These are phyloP conservation scores for Aspergillus nanangensis DNA, from an alignment of 495 filamentous ascomycete genomes.

Conservation along the genomic window DNA sequence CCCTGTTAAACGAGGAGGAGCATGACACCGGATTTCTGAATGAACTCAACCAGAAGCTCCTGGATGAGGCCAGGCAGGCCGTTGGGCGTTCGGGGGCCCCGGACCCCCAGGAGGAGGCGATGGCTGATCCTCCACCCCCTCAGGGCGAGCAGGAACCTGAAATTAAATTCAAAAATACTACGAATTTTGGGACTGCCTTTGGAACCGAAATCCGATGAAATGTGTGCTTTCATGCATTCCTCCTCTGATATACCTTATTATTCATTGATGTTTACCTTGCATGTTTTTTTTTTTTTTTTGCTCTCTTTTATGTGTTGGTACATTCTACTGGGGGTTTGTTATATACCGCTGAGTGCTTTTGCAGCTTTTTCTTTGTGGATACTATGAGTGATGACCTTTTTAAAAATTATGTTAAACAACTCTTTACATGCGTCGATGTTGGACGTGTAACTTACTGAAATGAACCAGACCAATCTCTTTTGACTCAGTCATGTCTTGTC, in stretches of 20 bases:
- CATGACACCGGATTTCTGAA: conserved; percentile 38
- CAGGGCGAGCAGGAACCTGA: conserved; percentile 43
- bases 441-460: conserved; percentile 11
- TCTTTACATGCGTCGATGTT: too few relatives aligned
- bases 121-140: conserved; percentile 16
- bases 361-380: too few relatives aligned
- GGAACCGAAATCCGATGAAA: conserved; percentile 20
- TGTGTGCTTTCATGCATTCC: neutral
- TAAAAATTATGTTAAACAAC: too few relatives aligned
- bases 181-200: conserved; percentile 57
- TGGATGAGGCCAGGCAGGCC: conserved; percentile 32
- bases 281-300: neutral
- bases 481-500: too few relatives aligned
- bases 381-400: conserved; percentile 8
- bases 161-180: conserved; percentile 49
- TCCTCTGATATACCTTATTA: neutral
- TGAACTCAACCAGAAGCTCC: conserved; percentile 40
- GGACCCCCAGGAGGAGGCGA: conserved; percentile 21
- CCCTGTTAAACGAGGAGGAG: conserved; percentile 38
- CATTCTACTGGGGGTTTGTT: conserved; percentile 6
- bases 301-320: neutral
- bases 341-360: neutral
- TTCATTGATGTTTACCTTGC: conserved; percentile 3
- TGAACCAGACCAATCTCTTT: too few relatives aligned
- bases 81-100: conserved; percentile 17